Conservation (phyloP, 371 early-diverging fungal species). For the Rhizopus microsporus region DNA sequence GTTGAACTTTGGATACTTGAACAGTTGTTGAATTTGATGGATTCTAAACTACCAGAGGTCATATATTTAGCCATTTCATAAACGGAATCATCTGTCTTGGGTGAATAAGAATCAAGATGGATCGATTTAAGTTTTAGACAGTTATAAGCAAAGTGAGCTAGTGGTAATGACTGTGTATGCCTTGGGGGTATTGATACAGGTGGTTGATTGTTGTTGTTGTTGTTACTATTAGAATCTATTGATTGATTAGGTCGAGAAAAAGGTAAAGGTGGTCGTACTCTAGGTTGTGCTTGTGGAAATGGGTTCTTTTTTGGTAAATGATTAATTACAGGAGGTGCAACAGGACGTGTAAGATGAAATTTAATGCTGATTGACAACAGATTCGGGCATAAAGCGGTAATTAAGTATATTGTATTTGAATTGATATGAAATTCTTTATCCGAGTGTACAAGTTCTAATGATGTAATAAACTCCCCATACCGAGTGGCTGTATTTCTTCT, state of each 20-base stretch:
- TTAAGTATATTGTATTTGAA: slow-evolving; percentile 39
- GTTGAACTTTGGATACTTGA: slow-evolving; percentile 47
- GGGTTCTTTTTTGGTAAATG: slow-evolving; percentile 5
- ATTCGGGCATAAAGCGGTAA: slow-evolving; percentile 41
- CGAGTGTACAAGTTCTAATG: slow-evolving; percentile 41
- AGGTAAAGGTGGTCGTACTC: slow-evolving; percentile 19
- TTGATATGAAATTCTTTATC: slow-evolving; percentile 41
- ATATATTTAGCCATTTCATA: slow-evolving; percentile 54
- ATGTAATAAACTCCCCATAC: slow-evolving; percentile 38
- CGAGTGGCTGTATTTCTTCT: slow-evolving; percentile 24
- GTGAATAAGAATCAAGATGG: slow-evolving; percentile 43
- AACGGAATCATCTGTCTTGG: slow-evolving; percentile 48
- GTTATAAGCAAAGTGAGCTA: slow-evolving; percentile 49
- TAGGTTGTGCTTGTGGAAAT: neutral
- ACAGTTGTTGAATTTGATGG: slow-evolving; percentile 36
- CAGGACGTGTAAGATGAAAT: slow-evolving; percentile 40
- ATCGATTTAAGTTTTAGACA: slow-evolving; percentile 40
- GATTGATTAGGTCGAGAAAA: slow-evolving; percentile 20
- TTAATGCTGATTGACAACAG: slow-evolving; percentile 40
- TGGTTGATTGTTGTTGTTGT: slow-evolving; percentile 16
- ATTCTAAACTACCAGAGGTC: slow-evolving; percentile 32
- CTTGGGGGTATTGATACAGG: slow-evolving; percentile 14
- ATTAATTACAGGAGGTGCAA: slow-evolving; percentile 27
- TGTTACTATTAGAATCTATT: slow-evolving; percentile 9
- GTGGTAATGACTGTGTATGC: slow-evolving; percentile 33